Evolutionary conservation across 768 basidiomycete genomes (phyloP), one percentile per base, ranked within the genome.

Genomic region (Hygrocybe coccinea): DNA sequence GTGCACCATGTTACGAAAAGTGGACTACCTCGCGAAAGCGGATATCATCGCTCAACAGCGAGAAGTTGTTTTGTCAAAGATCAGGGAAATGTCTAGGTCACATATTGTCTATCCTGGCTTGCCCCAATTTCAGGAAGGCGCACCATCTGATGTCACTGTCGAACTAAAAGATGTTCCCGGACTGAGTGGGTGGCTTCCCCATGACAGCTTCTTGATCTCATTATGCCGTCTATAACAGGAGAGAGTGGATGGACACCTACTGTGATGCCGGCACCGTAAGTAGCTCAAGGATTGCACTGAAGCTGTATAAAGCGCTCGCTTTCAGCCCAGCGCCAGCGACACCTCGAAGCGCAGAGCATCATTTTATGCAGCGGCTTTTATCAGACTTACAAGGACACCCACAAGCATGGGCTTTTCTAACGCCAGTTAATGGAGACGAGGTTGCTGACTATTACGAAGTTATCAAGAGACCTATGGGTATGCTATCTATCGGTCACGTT

Each of bases 211-310:
- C n/a, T n/a, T n/a, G n/a, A 54, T 64, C 41, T 54, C 14, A 19
- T 15, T 15, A 45, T 21, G 52, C 61, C 14, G 38, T 57, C 56
- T 21, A 36, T 52, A 12, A 41, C 56, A 93, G 92, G 82, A 39
- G 93, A 95, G 69, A 92, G 87, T 56, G 93, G 94, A 1, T 98
- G 97, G 97, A 89, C 86, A 43, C 84, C 86, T 8, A 85, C 84
- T 54, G 87, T 93, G 81, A 80, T 84, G 37, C 12, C 29, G 54
- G 76, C 84, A 44, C 78, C 78, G 89, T 91, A 68, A 67, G 85
- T 72, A 37, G 46, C 55, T 47, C 19, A 22, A 25, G 11, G 17
- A 15, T 50, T 43, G 34, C 11, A 12, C 17, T 12, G 44, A 39
- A 6, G 19, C 15, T 14, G 39, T 37, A 35, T 21, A 41, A 59